These are phyloP conservation scores for Neophaeococcomyces mojaviensis DNA, from an alignment of 2,329 filamentous ascomycete species.

Conservation along the genomic window DNA sequence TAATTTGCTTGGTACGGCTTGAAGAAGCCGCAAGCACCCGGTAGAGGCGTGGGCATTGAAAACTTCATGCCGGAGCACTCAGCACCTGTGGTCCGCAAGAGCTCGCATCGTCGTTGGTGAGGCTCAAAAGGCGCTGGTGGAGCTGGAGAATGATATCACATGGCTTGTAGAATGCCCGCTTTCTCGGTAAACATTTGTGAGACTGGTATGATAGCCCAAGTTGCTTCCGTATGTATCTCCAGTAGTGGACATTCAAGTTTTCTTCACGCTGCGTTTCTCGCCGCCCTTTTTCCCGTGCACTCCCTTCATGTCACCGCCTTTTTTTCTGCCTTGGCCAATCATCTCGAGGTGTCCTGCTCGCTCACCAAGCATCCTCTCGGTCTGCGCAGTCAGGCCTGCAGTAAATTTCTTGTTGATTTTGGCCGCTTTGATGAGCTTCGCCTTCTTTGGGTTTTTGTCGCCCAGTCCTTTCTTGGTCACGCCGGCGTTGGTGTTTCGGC, in stretches of 20 bases:
- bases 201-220: too few relatives aligned
- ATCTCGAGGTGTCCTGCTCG: slow-evolving; percentile 65
- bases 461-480: slow-evolving; percentile 53
- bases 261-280: slow-evolving; percentile 14
- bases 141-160: too few relatives aligned
- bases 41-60: too few relatives aligned
- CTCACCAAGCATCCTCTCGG: slow-evolving; percentile 59
- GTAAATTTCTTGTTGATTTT: slow-evolving; percentile 62
- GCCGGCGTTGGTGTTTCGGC: slow-evolving; percentile 21
- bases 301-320: slow-evolving; percentile 34
- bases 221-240: too few relatives aligned
- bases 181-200: too few relatives aligned
- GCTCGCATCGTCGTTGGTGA: too few relatives aligned
- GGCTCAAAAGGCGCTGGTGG: too few relatives aligned
- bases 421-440: slow-evolving; percentile 50
- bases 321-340: slow-evolving; percentile 59
- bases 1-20: too few relatives aligned
- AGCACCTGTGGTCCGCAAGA: too few relatives aligned
- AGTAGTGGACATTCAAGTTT: slow-evolving; percentile 8
- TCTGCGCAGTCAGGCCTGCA: slow-evolving; percentile 54
- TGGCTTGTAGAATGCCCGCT: too few relatives aligned
- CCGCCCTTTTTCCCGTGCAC: slow-evolving; percentile 4
- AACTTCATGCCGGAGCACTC: too few relatives aligned
- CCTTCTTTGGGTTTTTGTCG: slow-evolving; percentile 61
- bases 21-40: too few relatives aligned